Conservation (phyloP, 257 asterid genomes). For the Petunia axillaris region DNA sequence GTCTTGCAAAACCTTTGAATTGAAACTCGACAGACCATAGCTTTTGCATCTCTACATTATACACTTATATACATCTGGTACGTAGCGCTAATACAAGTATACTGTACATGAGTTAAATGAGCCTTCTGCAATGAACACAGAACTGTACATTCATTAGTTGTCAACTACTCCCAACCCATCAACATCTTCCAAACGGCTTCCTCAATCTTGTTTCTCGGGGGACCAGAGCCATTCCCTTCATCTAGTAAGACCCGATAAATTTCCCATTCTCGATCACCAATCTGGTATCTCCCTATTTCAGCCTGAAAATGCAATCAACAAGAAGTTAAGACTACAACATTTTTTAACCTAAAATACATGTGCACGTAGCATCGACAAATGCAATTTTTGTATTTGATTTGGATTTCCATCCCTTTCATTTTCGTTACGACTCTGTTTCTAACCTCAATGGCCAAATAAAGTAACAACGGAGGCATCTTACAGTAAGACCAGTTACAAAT, state of each 20-base stretch:
- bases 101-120: constrained; percentile 32
- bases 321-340: not conserved
- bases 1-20: constrained; percentile 23
- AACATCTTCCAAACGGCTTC: constrained; percentile 87
- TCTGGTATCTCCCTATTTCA: constrained; percentile 65
- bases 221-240: constrained; percentile 64
- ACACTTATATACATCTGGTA: not conserved
- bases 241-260: constrained; percentile 77
- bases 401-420: not conserved
- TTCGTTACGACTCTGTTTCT: not conserved
- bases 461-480: not conserved
- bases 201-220: constrained; percentile 56
- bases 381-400: not conserved
- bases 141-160: not conserved
- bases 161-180: constrained; percentile 68
- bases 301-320: constrained; percentile 54
- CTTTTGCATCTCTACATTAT: not conserved
- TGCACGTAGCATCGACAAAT: not conserved
- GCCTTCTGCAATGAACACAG: constrained; percentile 10
- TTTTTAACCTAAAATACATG: not conserved
- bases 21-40: constrained; percentile 10
- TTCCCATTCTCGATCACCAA: constrained; percentile 90
- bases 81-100: not conserved
- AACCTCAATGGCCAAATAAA: not conserved
- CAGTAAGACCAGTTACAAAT: not conserved